A percentile compares a stretch with the other conserved stretches of the same genome.
Conservation (phyloP, 352 stramenopile genomes). For the Elongisporangium prolatum region DNA sequence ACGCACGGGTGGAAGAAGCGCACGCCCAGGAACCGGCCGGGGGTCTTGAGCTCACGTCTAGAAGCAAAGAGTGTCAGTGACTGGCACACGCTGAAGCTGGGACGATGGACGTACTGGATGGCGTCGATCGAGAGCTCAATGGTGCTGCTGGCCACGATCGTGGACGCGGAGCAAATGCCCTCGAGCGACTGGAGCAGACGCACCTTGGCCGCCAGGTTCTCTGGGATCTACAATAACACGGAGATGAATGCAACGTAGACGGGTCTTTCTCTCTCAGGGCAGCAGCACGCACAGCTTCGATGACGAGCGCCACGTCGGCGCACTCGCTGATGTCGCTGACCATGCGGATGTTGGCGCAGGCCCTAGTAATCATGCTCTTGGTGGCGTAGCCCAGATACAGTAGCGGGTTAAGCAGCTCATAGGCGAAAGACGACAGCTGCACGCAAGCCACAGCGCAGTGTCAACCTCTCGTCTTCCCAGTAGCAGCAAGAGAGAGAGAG, state of each 20-base stretch:
- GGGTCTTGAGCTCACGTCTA: slow-evolving; percentile 32
- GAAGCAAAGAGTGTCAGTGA: slow-evolving; percentile 1
- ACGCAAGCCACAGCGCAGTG: neutral
- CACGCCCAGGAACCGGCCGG: slow-evolving; percentile 54
- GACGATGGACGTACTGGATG: slow-evolving; percentile 42
- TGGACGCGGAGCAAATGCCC: slow-evolving; percentile 41
- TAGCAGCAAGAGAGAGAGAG: neutral
- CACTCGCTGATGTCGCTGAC: slow-evolving; percentile 45
- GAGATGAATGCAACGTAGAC: neutral
- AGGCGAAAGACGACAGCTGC: slow-evolving; percentile 51
- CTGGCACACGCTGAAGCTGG: neutral
- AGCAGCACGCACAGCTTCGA: slow-evolving; percentile 41
- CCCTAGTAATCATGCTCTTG: slow-evolving; percentile 66
- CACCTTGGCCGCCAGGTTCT: slow-evolving; percentile 53
- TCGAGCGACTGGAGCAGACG: slow-evolving; percentile 64
- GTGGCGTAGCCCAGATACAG: slow-evolving; percentile 72
- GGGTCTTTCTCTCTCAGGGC: no score
- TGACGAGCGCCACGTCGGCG: slow-evolving; percentile 39
- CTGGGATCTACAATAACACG: slow-evolving; percentile 32
- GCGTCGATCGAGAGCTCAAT: slow-evolving; percentile 50
- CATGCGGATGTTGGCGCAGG: slow-evolving; percentile 41
- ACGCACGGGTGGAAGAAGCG: slow-evolving; percentile 74
- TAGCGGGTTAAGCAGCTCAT: slow-evolving; percentile 64
- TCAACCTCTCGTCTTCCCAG: no score
- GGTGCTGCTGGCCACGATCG: slow-evolving; percentile 56